Percentiles rank a stretch among this genome's conserved stretches.
These are phyloP conservation scores for Bipolaris zeicola DNA, from an alignment of 2,329 filamentous ascomycete species.

Conservation along the genomic window DNA sequence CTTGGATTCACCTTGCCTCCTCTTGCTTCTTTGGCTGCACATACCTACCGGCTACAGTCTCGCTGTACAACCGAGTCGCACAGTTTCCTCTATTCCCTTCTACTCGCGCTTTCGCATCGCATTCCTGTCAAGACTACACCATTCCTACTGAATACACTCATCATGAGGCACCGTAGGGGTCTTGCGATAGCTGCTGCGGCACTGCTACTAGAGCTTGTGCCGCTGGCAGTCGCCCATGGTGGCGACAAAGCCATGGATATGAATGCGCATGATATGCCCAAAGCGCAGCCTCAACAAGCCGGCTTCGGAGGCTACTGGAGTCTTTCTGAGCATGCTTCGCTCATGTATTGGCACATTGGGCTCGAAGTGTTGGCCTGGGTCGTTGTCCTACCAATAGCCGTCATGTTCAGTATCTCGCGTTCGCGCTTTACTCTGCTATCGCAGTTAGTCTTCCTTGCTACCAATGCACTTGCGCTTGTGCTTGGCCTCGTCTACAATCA, in stretches of 20 bases:
- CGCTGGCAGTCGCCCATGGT: conserved; percentile 51
- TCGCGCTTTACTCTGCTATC: conserved; percentile 73
- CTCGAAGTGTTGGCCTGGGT: conserved; percentile 76
- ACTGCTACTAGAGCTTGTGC: conserved; percentile 49
- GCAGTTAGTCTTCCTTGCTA: conserved; percentile 63
- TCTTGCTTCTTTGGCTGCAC: conserved; percentile 7
- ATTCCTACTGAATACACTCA: conserved; percentile 15
- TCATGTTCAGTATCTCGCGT: conserved; percentile 83
- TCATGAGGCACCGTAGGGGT: conserved; percentile 35
- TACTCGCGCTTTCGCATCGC: not conserved
- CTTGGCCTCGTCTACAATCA: conserved; percentile 67
- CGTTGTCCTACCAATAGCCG: conserved; percentile 71
- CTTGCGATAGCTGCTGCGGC: conserved; percentile 40
- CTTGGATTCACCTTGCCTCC: conserved; percentile 4
- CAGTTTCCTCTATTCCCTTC: not conserved
- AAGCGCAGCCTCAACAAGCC: conserved; percentile 21
- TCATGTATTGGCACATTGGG: conserved; percentile 72
- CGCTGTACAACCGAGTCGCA: not conserved
- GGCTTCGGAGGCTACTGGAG: conserved; percentile 63
- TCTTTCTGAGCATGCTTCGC: conserved; percentile 57
- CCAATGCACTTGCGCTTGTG: conserved; percentile 51
- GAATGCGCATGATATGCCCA: conserved; percentile 30
- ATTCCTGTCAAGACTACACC: not conserved
- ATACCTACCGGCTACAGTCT: conserved; percentile 4
- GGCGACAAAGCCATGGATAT: conserved; percentile 40